Percentiles rank a stretch among this genome's conserved stretches.
phyloP scores from a whole-genome alignment of 257 asterid species.

The Fraxinus pennsylvanica region DNA sequence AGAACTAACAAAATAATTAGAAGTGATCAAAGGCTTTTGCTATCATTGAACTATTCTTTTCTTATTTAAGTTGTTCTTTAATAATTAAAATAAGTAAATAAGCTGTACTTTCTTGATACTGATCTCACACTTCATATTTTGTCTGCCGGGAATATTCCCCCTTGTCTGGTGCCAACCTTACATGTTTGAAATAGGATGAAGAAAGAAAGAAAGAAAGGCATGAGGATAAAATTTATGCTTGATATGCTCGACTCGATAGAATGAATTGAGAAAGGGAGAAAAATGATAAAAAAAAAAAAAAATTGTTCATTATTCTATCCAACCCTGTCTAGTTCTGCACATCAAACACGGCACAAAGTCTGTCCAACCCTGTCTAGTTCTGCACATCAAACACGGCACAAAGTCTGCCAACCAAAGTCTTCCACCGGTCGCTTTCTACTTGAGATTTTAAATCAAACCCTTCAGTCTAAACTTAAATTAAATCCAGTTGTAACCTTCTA shows the following conservation, averaged over 20 bases:
- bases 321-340: background rate
- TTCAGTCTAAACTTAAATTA: background rate
- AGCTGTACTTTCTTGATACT: no score
- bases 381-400: background rate
- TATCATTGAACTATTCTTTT: background rate
- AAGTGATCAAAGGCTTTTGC: background rate
- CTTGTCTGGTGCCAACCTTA: no score
- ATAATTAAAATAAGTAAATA: no score
- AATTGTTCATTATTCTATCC: background rate
- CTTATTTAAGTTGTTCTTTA: background rate
- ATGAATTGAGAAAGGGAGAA: no score
- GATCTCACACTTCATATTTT: no score
- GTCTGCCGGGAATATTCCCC: no score
- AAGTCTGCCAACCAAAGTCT: background rate
- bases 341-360: background rate
- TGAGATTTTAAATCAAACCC: background rate
- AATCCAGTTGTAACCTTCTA: background rate
- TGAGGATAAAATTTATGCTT: no score
- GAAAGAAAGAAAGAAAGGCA: background rate
- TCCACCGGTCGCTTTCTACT: background rate
- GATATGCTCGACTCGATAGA: no score
- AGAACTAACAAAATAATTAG: background rate
- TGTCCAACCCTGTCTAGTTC: background rate
- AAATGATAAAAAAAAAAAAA: no score
- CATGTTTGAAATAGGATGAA: background rate